phyloP scores from a whole-genome alignment of 345 rosid genomes.

The Lepidium africanum region DNA sequence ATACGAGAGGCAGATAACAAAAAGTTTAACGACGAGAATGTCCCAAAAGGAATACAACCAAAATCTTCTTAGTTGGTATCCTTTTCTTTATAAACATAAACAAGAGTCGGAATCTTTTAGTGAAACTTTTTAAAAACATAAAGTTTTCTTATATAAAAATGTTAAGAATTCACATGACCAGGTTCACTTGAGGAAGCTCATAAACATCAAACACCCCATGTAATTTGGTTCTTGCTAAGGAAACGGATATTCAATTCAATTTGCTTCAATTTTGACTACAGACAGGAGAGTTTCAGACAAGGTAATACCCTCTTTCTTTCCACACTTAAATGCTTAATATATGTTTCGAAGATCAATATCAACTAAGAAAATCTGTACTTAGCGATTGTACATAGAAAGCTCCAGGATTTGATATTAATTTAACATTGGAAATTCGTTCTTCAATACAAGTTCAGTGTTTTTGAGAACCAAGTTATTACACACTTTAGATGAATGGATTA shows the following conservation, averaged over 20 bases:
- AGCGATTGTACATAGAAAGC: too few species aligned
- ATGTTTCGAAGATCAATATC: not conserved
- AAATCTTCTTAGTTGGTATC: too few species aligned
- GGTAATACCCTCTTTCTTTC: not conserved
- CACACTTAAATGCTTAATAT: not conserved
- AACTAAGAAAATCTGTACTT: too few species aligned
- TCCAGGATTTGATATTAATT: too few species aligned
- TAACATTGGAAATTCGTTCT: not conserved
- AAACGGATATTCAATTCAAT: not conserved
- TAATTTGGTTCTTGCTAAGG: not conserved
- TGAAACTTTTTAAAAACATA: too few species aligned
- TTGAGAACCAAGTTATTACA: not conserved
- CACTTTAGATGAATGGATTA: not conserved
- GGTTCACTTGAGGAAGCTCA: not conserved
- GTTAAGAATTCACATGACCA: not conserved
- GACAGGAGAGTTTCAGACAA: not conserved
- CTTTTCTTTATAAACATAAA: too few species aligned
- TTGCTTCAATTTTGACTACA: not conserved
- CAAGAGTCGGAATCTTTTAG: too few species aligned
- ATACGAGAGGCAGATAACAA: too few species aligned
- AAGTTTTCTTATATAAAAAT: not conserved
- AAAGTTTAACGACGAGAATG: too few species aligned
- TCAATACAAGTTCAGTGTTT: not conserved
- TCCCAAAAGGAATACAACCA: too few species aligned
- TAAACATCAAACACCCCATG: not conserved